phyloP scores from a whole-genome alignment of 2,329 filamentous ascomycete species.

The Colletotrichum navitas region DNA sequence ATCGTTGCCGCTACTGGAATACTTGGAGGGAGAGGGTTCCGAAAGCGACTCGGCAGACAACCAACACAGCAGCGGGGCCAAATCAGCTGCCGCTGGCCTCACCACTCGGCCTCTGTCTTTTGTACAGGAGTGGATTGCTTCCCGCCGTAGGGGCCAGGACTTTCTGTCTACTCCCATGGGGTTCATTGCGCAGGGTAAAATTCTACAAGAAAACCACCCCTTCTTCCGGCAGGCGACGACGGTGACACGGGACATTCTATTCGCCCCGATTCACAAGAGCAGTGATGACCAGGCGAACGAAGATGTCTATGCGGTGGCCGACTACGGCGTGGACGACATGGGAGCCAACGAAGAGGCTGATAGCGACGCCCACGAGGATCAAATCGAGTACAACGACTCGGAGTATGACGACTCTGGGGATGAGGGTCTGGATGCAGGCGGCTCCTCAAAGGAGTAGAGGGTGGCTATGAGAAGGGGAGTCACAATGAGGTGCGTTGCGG shows the following conservation, averaged over 20 bases:
- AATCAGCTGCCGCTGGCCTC: conserved; percentile 35
- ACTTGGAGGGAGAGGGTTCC: conserved; percentile 13
- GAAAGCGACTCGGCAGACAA: conserved; percentile 6
- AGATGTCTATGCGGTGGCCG: conserved; percentile 12
- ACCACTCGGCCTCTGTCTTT: conserved; percentile 58
- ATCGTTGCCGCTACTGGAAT: conserved; percentile 15
- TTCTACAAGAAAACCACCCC: conserved; percentile 59
- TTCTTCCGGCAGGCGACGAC: conserved; percentile 59
- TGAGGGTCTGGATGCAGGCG: neutral
- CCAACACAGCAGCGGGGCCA: neutral
- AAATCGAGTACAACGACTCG: conserved; percentile 41
- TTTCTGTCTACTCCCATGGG: conserved; percentile 72
- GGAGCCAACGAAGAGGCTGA: conserved; percentile 33
- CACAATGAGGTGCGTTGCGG: neutral
- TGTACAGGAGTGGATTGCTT: conserved; percentile 68
- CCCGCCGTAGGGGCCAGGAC: conserved; percentile 68
- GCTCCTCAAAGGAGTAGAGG: neutral
- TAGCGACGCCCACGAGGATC: conserved; percentile 35
- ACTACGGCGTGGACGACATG: conserved; percentile 36
- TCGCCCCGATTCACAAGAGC: conserved; percentile 6
- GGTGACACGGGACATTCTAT: conserved; percentile 37
- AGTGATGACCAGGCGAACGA: neutral
- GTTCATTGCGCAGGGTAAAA: conserved; percentile 65
- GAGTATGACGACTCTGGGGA: conserved; percentile 9
- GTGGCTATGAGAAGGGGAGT: neutral